Evolutionary conservation across 495 filamentous ascomycete genomes (phyloP).

Genomic region (Podospora pseudocomata): DNA sequence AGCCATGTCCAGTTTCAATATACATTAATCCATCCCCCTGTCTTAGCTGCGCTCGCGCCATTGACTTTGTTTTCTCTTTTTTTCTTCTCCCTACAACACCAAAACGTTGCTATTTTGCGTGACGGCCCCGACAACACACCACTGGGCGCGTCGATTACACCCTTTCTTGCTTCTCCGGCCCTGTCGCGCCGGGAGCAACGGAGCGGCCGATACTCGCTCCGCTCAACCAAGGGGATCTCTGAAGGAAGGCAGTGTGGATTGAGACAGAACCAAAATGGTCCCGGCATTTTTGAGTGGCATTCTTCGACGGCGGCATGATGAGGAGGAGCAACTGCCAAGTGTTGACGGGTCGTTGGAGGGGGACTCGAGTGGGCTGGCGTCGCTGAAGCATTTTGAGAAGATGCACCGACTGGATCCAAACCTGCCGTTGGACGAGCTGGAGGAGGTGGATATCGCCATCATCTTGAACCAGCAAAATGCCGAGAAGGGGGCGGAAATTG

Average conservation of each 20-base stretch:
- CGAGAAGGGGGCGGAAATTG: slow-evolving; percentile 51
- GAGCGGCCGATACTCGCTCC: slow-evolving; percentile 7
- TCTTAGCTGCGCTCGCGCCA: slow-evolving; percentile 18
- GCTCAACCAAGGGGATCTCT: not conserved
- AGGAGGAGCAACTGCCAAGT: slow-evolving; percentile 29
- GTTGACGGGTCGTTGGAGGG: slow-evolving; percentile 31
- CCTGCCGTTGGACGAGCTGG: slow-evolving; percentile 57
- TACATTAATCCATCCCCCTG: slow-evolving; percentile 25
- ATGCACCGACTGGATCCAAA: slow-evolving; percentile 69
- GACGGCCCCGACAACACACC: slow-evolving; percentile 9
- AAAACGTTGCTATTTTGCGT: slow-evolving; percentile 5
- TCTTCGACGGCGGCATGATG: slow-evolving; percentile 27
- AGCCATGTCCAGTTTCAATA: slow-evolving; percentile 27
- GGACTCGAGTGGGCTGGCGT: slow-evolving; percentile 31
- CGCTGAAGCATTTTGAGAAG: slow-evolving; percentile 50
- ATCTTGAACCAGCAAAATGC: slow-evolving; percentile 54
- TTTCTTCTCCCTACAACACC: slow-evolving; percentile 2
- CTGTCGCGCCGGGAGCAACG: slow-evolving; percentile 25
- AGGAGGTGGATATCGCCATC: slow-evolving; percentile 57
- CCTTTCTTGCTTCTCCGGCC: slow-evolving; percentile 20
- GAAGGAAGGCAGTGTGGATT: not conserved
- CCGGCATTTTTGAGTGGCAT: slow-evolving; percentile 20
- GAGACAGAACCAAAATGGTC: slow-evolving; percentile 14
- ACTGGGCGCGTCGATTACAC: slow-evolving; percentile 14
- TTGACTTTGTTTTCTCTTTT: not conserved